Base-by-base conservation (phyloP, 148 eudicot species). In the Amaranthus palmeri region DNA sequence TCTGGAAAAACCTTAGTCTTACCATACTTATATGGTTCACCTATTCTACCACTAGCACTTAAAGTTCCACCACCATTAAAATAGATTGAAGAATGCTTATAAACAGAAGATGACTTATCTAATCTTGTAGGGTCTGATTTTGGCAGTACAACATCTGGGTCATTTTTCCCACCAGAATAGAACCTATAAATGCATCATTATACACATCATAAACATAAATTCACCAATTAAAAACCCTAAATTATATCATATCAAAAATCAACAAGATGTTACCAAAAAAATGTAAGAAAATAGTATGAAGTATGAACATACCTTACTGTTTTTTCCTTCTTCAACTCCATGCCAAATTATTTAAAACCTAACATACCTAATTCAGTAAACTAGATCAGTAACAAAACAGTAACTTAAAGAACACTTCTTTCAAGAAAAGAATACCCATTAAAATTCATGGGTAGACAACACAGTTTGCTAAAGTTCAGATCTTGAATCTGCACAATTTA, bases 321-420 rank as follows among this genome's bases (percentile, higher is more conserved):
- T 81, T 82, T 90, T 76, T 84, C 88, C 69, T 83, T 83, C 85
- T 86, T 88, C 75, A 86, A 8, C 78, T 90, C 97, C 97, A 92
- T 92, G 54, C 65, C 64, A 72, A 65, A 4, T 63, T 60, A 42
- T 54, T 44, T 48, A 79, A 57, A 74, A 69, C 75, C 75, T 69
- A 62, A 44, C 64, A 70, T 68, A 69, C 59, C 77, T 74, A 74
- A 7, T 53, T 74, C 66, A 69, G 46, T 13, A 60, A 25, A 54
- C 10, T 6, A 78, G 62, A 78, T 60, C 14, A 72, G 51, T 72
- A 18, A 72, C 64, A 58, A 42, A 46, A 58, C 42, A 5, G 7
- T 54, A 48, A 78, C 42, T 15, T 14, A 36, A 69, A 60, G 62
- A 47, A 57, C 9, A 8, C 9, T 5, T n/a, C 53, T 61, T 73